Evolutionary conservation across 352 stramenopile species (phyloP).

Genomic region (Phytophthora brassicae): DNA sequence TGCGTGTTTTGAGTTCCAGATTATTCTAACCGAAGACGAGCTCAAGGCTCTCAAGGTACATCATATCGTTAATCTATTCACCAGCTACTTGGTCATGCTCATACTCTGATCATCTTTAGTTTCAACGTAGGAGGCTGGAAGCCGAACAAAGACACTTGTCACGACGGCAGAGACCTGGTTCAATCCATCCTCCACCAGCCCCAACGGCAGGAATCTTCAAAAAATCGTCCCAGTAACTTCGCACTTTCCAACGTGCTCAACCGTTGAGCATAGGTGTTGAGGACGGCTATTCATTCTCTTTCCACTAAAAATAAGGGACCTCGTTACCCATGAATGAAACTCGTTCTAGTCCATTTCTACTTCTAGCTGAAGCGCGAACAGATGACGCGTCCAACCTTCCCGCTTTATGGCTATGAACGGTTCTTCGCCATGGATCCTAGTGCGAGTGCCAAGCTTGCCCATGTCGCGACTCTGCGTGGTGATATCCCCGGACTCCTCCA

Average conservation of each 20-base stretch:
- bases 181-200: background rate
- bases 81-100: background rate
- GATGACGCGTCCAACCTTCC: slow-evolving; percentile 40
- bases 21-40: slow-evolving; percentile 62
- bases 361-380: slow-evolving; percentile 6
- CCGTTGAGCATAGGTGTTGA: slow-evolving; percentile 24
- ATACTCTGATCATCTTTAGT: slow-evolving; percentile 21
- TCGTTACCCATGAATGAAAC: too few relatives aligned
- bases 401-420: slow-evolving; percentile 66
- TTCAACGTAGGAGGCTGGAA: slow-evolving; percentile 51
- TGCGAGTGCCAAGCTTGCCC: slow-evolving; percentile 47
- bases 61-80: background rate
- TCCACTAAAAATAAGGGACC: slow-evolving; percentile 27
- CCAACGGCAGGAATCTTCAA: slow-evolving; percentile 11
- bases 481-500: slow-evolving; percentile 38
- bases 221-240: slow-evolving; percentile 6
- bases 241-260: background rate
- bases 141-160: slow-evolving; percentile 58
- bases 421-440: slow-evolving; percentile 64
- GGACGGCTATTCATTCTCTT: background rate
- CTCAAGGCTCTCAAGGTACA: slow-evolving; percentile 57
- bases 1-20: slow-evolving; percentile 49
- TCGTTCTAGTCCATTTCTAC: slow-evolving; percentile 5
- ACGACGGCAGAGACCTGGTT: slow-evolving; percentile 27
- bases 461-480: slow-evolving; percentile 52